Percentiles rank a stretch among this genome's conserved stretches.
Evolutionary conservation across 2,329 filamentous ascomycete species (phyloP).

Genomic region (Colletotrichum horii): DNA sequence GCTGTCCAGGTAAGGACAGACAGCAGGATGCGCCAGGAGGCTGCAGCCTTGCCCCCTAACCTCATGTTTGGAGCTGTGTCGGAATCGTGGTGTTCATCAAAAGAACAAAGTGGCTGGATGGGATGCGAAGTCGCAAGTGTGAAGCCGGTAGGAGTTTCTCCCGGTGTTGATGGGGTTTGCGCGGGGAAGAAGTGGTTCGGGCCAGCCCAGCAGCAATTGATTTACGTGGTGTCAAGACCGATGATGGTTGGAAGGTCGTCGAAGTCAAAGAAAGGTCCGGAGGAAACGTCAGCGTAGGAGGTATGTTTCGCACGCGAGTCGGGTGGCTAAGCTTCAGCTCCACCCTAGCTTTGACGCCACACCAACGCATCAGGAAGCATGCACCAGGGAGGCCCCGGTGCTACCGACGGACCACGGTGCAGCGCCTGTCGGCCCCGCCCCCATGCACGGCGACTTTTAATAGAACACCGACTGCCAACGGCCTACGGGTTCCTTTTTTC

Average conservation of each 20-base stretch:
- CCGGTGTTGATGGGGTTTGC: neutral
- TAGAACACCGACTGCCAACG: neutral
- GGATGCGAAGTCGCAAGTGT: neutral
- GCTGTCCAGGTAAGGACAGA: slow-evolving; percentile 49
- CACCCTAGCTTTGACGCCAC: slow-evolving; percentile 23
- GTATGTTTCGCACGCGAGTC: slow-evolving; percentile 23
- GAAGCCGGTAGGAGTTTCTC: neutral
- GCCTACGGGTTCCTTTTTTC: neutral
- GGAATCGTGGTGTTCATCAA: slow-evolving; percentile 48
- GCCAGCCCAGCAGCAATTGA: slow-evolving; percentile 19
- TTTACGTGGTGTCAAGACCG: neutral
- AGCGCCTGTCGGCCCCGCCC: slow-evolving; percentile 2
- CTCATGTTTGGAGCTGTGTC: slow-evolving; percentile 56
- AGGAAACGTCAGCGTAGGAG: slow-evolving; percentile 23
- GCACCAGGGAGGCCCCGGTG: slow-evolving; percentile 11
- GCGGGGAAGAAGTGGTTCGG: neutral
- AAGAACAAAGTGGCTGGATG: slow-evolving; percentile 15
- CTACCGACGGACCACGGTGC: neutral
- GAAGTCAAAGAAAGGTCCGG: slow-evolving; percentile 8
- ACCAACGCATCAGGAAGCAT: slow-evolving; percentile 17
- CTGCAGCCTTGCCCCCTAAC: slow-evolving; percentile 52
- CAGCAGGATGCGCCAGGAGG: slow-evolving; percentile 55
- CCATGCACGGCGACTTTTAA: slow-evolving; percentile 3
- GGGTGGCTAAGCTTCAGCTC: slow-evolving; percentile 24
- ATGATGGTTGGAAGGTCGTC: slow-evolving; percentile 15